Evolutionary conservation across 2,329 filamentous ascomycete genomes (phyloP), one percentile per base, ranked within the genome.

Genomic region (Ascochyta rabiei): DNA sequence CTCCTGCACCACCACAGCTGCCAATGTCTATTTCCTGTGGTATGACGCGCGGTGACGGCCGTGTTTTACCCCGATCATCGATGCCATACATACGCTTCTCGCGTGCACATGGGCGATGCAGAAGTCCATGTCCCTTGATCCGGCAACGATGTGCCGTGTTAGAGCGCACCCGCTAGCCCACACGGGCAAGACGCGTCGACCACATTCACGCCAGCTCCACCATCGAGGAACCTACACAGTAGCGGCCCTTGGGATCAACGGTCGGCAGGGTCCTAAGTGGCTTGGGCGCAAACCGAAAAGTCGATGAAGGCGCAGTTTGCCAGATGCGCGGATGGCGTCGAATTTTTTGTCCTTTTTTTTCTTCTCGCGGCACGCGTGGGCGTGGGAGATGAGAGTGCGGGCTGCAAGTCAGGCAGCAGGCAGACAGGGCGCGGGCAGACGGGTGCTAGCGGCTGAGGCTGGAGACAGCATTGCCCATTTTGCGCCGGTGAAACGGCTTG

Each of bases 221-320:
- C 19, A 15, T 19, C 44, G 48, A 18, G 18, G 37, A 34, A 21
- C 35, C 26, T 23, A 35, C 44, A 26, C 15, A 15, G 33, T n/a
- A 18, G 16, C n/a, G 10, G 10, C 7, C 30, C 15, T 28, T 30
- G 21, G 10, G 31, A 42, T 50, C 31, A 47, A 46, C 41, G 41
- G 52, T 55, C 46, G 26, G 35, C 48, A 52, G 48, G 48, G 48
- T 41, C 42, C 43, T 50, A 50, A 42, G 40, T 50, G 52, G 46
- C 52, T 55, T 50, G 41, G 35, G 24, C 46, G 37, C 30, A 35
- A 6, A 42, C n/a, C 26, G 24, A 47, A 46, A 55, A 24, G 13
- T 41, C 52, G 46, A 55, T 55, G 34, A 46, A 42, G 52, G 46
- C 37, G 52, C 47, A 47, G 23, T 45, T 46, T 45, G 7, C 19